These are phyloP conservation scores for Tylopilus balloui DNA, from an alignment of 768 basidiomycete species.

Conservation along the genomic window DNA sequence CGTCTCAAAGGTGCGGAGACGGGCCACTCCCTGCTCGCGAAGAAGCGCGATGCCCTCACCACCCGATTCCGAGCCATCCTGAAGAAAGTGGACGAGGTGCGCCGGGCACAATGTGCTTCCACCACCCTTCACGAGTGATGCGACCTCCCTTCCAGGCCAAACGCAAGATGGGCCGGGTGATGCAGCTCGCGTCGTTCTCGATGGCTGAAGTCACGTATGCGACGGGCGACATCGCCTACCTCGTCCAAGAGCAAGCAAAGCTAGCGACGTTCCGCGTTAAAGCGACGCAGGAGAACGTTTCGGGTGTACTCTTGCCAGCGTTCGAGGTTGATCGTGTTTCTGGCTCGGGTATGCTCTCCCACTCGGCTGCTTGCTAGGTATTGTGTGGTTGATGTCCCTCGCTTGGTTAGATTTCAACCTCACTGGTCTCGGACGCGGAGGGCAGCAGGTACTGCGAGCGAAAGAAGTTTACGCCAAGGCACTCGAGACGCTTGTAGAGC, in stretches of 20 bases:
- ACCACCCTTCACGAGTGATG: constrained; percentile 7
- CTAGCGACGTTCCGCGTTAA: constrained; percentile 89
- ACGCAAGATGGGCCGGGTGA: constrained; percentile 97
- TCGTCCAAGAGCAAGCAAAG: constrained; percentile 94
- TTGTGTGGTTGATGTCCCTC: background rate
- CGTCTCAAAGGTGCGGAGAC: constrained; percentile 91
- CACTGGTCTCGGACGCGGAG: constrained; percentile 94
- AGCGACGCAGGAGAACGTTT: constrained; percentile 96
- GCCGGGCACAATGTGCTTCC: constrained; percentile 16
- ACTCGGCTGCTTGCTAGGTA: constrained; percentile 5
- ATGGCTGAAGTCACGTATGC: constrained; percentile 98
- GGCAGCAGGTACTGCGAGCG: constrained; percentile 91
- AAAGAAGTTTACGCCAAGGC: constrained; percentile 98
- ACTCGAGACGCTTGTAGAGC: constrained; percentile 92
- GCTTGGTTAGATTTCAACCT: constrained; percentile 81
- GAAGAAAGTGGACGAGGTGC: constrained; percentile 94
- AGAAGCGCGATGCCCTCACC: constrained; percentile 96
- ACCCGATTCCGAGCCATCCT: constrained; percentile 93
- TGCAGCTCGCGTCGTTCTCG: constrained; percentile 98
- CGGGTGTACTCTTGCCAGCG: constrained; percentile 90
- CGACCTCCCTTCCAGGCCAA: constrained; percentile 64
- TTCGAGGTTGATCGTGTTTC: constrained; percentile 88
- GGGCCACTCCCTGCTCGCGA: constrained; percentile 91
- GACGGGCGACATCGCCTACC: constrained; percentile 95
- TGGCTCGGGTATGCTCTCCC: constrained; percentile 64